phyloP scores from a whole-genome alignment of 148 eudicot species.

The Hydrangea macrophylla region DNA sequence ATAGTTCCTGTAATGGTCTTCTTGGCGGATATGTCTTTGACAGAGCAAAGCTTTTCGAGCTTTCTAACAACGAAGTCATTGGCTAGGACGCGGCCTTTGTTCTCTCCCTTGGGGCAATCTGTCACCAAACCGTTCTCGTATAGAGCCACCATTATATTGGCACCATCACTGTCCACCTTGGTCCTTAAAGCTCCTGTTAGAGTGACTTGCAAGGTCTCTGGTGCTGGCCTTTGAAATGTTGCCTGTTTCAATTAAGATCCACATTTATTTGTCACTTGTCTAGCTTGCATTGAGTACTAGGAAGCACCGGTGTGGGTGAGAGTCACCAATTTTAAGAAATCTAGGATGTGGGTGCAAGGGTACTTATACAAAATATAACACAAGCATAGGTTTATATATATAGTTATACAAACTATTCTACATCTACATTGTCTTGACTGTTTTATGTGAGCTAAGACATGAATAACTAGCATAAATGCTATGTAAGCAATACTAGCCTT shows the following conservation, averaged over 20 bases:
- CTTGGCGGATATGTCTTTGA: conserved; percentile 62
- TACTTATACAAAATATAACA: too few relatives aligned
- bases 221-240: conserved; percentile 45
- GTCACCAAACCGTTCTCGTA: conserved; percentile 64
- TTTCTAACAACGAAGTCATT: conserved; percentile 72
- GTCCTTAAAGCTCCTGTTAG: conserved; percentile 55
- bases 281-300: neutral
- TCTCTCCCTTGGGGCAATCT: conserved; percentile 52
- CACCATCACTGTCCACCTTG: conserved; percentile 62
- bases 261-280: neutral
- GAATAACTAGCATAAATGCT: too few relatives aligned
- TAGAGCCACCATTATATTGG: conserved; percentile 67
- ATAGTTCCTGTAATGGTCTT: conserved; percentile 51
- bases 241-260: conserved; percentile 37
- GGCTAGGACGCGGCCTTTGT: conserved; percentile 59
- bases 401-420: too few relatives aligned
- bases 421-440: too few relatives aligned
- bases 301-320: too few relatives aligned
- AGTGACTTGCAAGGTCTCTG: conserved; percentile 52
- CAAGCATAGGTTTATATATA: too few relatives aligned
- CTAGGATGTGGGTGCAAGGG: too few relatives aligned
- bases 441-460: too few relatives aligned
- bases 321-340: too few relatives aligned
- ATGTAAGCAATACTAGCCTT: too few relatives aligned
- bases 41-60: conserved; percentile 58